Conservation (phyloP, 2,329 filamentous ascomycete species). For the Alternaria triticimaculans region DNA sequence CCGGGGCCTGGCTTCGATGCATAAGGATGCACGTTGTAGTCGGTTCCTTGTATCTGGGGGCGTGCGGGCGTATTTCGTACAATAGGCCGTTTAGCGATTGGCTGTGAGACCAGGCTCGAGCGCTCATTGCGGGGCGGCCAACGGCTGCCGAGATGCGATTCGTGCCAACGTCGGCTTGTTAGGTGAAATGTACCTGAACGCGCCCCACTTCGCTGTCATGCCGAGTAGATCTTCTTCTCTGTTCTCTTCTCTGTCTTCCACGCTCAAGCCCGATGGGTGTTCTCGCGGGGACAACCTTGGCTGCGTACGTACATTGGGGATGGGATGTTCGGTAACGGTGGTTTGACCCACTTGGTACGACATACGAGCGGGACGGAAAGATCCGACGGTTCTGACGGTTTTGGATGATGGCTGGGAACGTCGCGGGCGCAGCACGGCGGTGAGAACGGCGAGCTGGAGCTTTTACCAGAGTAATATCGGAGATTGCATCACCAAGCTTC, state of each 20-base stretch:
- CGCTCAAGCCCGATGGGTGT: background rate
- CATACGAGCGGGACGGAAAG: background rate
- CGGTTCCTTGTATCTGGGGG: background rate
- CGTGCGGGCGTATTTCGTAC: background rate
- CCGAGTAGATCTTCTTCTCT: too few relatives aligned
- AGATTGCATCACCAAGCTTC: background rate
- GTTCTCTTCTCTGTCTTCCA: background rate
- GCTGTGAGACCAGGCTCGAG: too few relatives aligned
- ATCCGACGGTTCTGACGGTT: background rate
- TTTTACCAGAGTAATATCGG: background rate
- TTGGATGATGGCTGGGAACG: fast-evolving
- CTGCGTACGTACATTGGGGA: background rate
- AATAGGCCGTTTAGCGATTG: too few relatives aligned
- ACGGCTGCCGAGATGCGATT: background rate
- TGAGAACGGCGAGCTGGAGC: background rate
- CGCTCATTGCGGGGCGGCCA: background rate
- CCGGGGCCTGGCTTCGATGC: background rate
- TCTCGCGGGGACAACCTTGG: background rate
- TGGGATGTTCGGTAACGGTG: background rate
- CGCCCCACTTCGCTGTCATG: too few relatives aligned
- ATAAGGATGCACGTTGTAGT: background rate
- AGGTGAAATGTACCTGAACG: too few relatives aligned
- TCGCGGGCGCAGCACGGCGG: background rate
- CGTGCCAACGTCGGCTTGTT: too few relatives aligned
- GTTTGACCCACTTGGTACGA: background rate